A percentile compares a stretch with the other conserved stretches of the same genome.
Evolutionary conservation across 176 grass and related monocot genomes (phyloP).

Genomic region (Thinopyrum elongatum): DNA sequence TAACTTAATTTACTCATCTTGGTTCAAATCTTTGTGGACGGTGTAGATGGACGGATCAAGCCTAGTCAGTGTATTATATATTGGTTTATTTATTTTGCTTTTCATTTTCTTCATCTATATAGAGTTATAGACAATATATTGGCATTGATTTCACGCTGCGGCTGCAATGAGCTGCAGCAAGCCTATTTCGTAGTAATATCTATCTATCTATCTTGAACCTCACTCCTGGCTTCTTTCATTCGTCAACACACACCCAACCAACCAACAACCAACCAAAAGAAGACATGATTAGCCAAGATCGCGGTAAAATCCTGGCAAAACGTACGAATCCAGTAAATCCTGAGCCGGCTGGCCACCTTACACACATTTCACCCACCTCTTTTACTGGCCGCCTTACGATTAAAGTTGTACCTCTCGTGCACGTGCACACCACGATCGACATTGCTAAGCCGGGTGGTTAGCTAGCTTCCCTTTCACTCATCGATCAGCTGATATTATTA

Average conservation of each 20-base stretch:
- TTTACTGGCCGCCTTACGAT: not conserved
- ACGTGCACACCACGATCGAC: not conserved
- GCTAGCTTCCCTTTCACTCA: slow-evolving; percentile 10
- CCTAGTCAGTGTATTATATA: no score
- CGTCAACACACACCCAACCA: not conserved
- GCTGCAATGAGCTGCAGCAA: no score
- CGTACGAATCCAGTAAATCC: not conserved
- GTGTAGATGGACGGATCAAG: no score
- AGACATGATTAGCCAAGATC: not conserved
- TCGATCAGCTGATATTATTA: slow-evolving; percentile 1
- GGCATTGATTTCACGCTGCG: no score
- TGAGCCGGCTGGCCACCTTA: not conserved
- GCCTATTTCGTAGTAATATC: no score
- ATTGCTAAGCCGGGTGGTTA: not conserved
- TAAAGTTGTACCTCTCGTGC: not conserved
- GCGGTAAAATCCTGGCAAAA: not conserved
- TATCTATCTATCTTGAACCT: not conserved
- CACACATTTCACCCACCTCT: not conserved
- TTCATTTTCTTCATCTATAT: no score
- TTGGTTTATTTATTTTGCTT: no score
- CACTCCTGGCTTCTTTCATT: not conserved
- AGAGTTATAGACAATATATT: no score
- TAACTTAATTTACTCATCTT: no score
- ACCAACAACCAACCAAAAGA: not conserved
- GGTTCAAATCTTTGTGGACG: no score